Conservation (phyloP, 768 basidiomycete genomes). For the Mycena sanguinolenta region DNA sequence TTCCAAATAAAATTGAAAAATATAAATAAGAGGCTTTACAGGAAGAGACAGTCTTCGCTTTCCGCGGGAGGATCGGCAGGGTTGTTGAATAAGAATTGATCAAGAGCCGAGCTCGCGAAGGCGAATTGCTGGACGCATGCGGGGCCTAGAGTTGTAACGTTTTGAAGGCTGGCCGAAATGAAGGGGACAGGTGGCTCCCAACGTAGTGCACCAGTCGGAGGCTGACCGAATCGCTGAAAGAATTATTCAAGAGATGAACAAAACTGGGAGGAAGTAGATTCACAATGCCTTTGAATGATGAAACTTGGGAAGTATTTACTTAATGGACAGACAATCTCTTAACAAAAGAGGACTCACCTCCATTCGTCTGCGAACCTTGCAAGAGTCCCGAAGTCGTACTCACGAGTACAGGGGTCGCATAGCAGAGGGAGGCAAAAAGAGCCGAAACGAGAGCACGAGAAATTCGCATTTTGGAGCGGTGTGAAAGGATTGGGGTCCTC, state of each 20-base stretch:
- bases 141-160: slow-evolving; percentile 16
- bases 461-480: no score
- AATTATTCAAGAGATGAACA: background rate
- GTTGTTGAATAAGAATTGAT: slow-evolving; percentile 26
- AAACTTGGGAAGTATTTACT: background rate
- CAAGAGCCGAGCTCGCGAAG: slow-evolving; percentile 4
- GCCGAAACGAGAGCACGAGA: no score
- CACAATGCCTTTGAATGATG: slow-evolving; percentile 26
- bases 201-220: slow-evolving; percentile 14
- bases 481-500: no score
- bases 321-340: no score
- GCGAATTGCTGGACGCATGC: slow-evolving; percentile 31
- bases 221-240: slow-evolving; percentile 26
- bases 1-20: no score
- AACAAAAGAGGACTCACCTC: background rate
- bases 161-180: slow-evolving; percentile 9
- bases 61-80: slow-evolving; percentile 18
- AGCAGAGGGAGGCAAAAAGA: no score
- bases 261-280: background rate
- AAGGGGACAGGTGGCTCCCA: slow-evolving; percentile 31
- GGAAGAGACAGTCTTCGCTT: slow-evolving; percentile 32
- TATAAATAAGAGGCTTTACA: no score
- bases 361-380: no score
- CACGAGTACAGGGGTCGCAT: no score
- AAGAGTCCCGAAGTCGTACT: no score